Base-by-base conservation (phyloP, 2,329 filamentous ascomycete genomes). In the Aspergillus ochraceoroseus region DNA sequence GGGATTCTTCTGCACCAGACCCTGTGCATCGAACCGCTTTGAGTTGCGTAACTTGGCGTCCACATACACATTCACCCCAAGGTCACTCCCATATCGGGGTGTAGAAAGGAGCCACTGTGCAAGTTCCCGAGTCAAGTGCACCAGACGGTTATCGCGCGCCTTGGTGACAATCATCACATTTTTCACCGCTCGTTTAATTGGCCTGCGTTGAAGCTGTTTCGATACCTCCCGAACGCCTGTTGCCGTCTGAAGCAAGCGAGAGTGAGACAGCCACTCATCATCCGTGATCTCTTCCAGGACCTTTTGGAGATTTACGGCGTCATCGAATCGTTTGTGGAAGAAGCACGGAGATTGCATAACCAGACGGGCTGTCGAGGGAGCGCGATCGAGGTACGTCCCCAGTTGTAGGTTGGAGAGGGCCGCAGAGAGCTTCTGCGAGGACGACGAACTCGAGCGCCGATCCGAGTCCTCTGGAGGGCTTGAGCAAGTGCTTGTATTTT, bases 101-200 rank as follows among this genome's bases (percentile, higher is more conserved):
- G 88, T 95, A 46, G 77, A 78, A 45, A 98, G 76, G 22, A 98
- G 74, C 87, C 90, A 98, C 53, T 82, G 79, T 7, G 90, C 75
- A 44, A 98, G 72, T 62, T 98, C 88, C 44, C 86, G 79, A 1
- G 92, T 98, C 52, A 95, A 73, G 53, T 85, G 79, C 22, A 98
- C 90, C 11, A 98, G 76, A 53, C 87, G 81, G 60, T 98, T 96
- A 68, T 98, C 92, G 48, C 92, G 81, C 14, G 92, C 92, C 68
- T 96, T 98, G 47, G 92, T 98, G 50, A 98, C 87, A 57, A 98
- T 95, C 92, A 98, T 96, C 58, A 98, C 79, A 62, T 87, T 95
- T 58, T 80, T 81, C 32, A 98, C 89, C 7, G 89, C 89, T 52
- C 89, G 83, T 67, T 86, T 92, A 65, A 96, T 87, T 14, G 92